Base-by-base conservation (phyloP, 306 rosid genomes). In the Pterocarpus macrocarpus region DNA sequence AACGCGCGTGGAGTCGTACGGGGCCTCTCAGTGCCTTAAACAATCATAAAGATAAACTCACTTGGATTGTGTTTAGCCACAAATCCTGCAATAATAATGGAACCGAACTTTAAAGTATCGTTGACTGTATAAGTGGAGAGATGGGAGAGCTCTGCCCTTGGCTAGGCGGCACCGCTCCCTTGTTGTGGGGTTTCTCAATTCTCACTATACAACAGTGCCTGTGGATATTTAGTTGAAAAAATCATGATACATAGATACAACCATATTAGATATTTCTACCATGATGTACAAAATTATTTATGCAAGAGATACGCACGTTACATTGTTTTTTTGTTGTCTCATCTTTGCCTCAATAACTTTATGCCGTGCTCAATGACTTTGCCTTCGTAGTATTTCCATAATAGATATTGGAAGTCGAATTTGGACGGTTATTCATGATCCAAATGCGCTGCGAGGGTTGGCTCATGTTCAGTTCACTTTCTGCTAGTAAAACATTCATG, bases 111-210 rank as follows among this genome's bases (percentile, higher is more conserved):
- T 47, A 39, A 72, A 73, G 17, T 32, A 73, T 32, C 55, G 66
- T 56, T 81, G 72, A 68, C 76, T 59, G 3, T 78, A 22, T 7
- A 15, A 61, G 58, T 82, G 81, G 71, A 38, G 7, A 38, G 41
- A 6, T 6, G 58, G 30, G 4, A 38, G 56, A 1, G 74, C 58
- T 52, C 65, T 53, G 66, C 67, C 44, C 30, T 68, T 68, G 80
- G 73, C 64, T 14, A 5, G 52, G 33, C 71, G 64, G 80, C 64
- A 76, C 80, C 80, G 45, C 80, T 50, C 50, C 64, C n/a, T 76
- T 2, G 11, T 36, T 64, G 70, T 69, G 77, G 63, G 53, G 43
- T 32, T 68, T 58, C 56, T 75, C 44, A 75, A 0, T 64, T 76
- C 38, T 63, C 52, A 7, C 28, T 36, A 69, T 33, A 38, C 67